Percentiles rank a stretch among this genome's conserved stretches.
These are phyloP conservation scores for Globisporangium uncinulatum DNA, from an alignment of 352 stramenopile species.

Conservation along the genomic window DNA sequence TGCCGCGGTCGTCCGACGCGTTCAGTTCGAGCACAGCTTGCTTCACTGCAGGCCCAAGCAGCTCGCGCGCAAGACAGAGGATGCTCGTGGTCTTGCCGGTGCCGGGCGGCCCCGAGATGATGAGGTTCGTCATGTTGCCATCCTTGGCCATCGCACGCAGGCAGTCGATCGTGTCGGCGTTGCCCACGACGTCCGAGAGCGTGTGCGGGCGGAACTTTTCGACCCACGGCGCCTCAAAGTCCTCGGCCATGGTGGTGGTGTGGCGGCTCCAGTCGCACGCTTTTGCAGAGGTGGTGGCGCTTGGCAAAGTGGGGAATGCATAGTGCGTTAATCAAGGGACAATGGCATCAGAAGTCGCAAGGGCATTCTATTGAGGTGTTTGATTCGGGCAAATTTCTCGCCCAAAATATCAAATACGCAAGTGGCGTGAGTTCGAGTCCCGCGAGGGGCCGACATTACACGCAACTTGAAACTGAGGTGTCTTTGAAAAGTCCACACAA, in stretches of 20 bases:
- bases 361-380: too few relatives aligned
- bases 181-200: slow-evolving; percentile 95
- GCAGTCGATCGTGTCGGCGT: slow-evolving; percentile 94
- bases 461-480: too few relatives aligned
- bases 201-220: slow-evolving; percentile 96
- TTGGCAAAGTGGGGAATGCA: too few relatives aligned
- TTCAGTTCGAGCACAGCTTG: slow-evolving; percentile 97
- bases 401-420: too few relatives aligned
- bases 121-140: slow-evolving; percentile 99
- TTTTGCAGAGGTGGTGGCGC: too few relatives aligned
- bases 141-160: slow-evolving; percentile 94
- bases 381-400: too few relatives aligned
- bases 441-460: too few relatives aligned
- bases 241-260: slow-evolving; percentile 41
- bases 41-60: slow-evolving; percentile 81
- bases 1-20: slow-evolving; percentile 94
- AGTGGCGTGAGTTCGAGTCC: too few relatives aligned
- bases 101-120: slow-evolving; percentile 92
- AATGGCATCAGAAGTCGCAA: too few relatives aligned
- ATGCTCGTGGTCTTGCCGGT: slow-evolving; percentile 94
- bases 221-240: slow-evolving; percentile 95
- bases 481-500: too few relatives aligned
- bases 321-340: too few relatives aligned
- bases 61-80: slow-evolving; percentile 83
- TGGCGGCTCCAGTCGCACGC: too few relatives aligned